phyloP scores from a whole-genome alignment of 805 yeast genomes.

The Barnettozyma botsteinii region DNA sequence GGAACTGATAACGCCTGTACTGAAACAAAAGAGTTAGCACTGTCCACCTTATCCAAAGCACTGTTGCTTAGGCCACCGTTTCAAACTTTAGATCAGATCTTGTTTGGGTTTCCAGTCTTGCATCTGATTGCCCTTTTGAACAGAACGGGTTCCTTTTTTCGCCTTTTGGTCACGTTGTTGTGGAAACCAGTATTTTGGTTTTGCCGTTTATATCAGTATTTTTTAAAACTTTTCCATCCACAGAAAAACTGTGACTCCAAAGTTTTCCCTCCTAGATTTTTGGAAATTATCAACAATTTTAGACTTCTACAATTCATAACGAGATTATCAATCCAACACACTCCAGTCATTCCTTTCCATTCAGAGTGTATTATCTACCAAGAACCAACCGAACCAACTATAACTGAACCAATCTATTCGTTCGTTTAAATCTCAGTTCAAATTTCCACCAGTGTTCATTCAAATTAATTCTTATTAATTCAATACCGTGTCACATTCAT shows the following conservation, averaged over 20 bases:
- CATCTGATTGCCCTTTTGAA: background rate
- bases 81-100: too few species aligned
- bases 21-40: too few species aligned
- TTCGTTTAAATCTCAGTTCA: background rate
- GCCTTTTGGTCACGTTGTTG: background rate
- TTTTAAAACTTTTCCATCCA: background rate
- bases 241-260: slow-evolving; percentile 2
- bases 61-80: too few species aligned
- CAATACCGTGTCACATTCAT: background rate
- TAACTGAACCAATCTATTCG: background rate
- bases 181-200: slow-evolving; percentile 1
- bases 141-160: background rate
- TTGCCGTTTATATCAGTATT: background rate
- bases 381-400: background rate
- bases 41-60: too few species aligned
- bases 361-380: slow-evolving; percentile 22
- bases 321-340: slow-evolving; percentile 6
- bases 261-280: slow-evolving; percentile 3
- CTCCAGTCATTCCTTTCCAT: slow-evolving; percentile 29
- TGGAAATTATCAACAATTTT: background rate
- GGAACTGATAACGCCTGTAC: too few species aligned
- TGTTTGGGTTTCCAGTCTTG: slow-evolving; percentile 11
- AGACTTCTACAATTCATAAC: background rate
- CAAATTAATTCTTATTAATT: background rate
- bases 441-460: background rate